These are phyloP conservation scores for Podospora fimiseda DNA, from an alignment of 495 filamentous ascomycete species.

Conservation along the genomic window DNA sequence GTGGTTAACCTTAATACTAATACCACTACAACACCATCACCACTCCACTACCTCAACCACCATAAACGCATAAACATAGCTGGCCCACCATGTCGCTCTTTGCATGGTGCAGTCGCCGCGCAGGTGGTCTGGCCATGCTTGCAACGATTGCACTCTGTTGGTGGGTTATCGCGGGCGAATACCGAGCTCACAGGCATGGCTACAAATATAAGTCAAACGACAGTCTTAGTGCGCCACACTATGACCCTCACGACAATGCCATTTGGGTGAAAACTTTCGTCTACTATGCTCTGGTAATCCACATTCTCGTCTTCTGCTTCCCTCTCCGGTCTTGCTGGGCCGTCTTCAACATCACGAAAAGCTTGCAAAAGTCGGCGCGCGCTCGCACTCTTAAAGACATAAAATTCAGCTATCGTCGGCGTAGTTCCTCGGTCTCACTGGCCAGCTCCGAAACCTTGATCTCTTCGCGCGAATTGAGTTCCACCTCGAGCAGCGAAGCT, in stretches of 20 bases:
- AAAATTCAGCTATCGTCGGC: constrained; percentile 40
- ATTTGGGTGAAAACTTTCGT: constrained; percentile 39
- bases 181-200: constrained; percentile 35
- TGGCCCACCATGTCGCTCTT: constrained; percentile 39
- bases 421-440: constrained; percentile 44
- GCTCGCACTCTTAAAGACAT: constrained; percentile 36
- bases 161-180: constrained; percentile 42
- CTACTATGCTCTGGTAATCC: constrained; percentile 49
- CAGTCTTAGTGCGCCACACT: constrained; percentile 35
- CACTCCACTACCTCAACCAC: background rate
- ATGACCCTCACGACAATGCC: constrained; percentile 28
- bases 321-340: constrained; percentile 49
- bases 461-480: constrained; percentile 39
- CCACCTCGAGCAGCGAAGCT: constrained; percentile 42
- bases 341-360: constrained; percentile 40
- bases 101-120: constrained; percentile 41
- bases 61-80: background rate
- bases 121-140: constrained; percentile 45
- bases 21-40: background rate
- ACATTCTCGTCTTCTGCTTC: constrained; percentile 47
- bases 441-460: constrained; percentile 46
- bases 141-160: constrained; percentile 37
- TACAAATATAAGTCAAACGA: constrained; percentile 40
- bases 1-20: constrained; percentile 2
- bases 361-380: constrained; percentile 32